Percentiles rank a stretch among this genome's conserved stretches.
phyloP scores from a whole-genome alignment of 2,329 filamentous ascomycete genomes.

The Parastagonospora avenae region DNA sequence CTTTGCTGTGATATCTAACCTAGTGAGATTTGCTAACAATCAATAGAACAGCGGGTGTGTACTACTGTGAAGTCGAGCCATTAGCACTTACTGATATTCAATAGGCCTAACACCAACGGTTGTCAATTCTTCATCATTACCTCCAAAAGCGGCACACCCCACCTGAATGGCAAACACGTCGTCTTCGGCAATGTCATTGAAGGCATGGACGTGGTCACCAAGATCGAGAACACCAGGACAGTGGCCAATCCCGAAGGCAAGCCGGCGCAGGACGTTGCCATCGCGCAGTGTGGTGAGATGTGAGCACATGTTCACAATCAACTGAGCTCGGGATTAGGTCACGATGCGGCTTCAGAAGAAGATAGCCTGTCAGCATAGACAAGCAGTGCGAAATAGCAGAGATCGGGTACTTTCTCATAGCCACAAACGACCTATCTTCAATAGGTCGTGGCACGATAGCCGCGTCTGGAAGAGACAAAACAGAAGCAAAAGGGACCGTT shows the following conservation, averaged over 20 bases:
- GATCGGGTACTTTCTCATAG: too few relatives aligned
- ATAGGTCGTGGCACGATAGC: too few relatives aligned
- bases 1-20: neutral
- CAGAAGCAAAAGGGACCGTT: too few relatives aligned
- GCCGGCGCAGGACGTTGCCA: conserved; percentile 81
- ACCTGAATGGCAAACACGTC: conserved; percentile 90
- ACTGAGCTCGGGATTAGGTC: too few relatives aligned
- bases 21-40: conserved; percentile 1
- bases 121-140: conserved; percentile 98
- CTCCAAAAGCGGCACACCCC: conserved; percentile 71
- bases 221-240: conserved; percentile 88
- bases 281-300: conserved; percentile 94
- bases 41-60: conserved; percentile 14
- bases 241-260: conserved; percentile 68
- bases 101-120: conserved; percentile 89
- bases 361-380: neutral
- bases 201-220: conserved; percentile 87
- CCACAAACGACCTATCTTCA: too few relatives aligned
- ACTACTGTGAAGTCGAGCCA: neutral
- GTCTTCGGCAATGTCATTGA: conserved; percentile 91
- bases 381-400: too few relatives aligned
- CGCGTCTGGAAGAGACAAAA: too few relatives aligned
- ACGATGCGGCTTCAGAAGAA: too few relatives aligned
- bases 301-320: too few relatives aligned
- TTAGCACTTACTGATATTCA: conserved; percentile 65